phyloP scores from a whole-genome alignment of 164 flowering plant species.

The Kalanchoe fedtschenkoi region DNA sequence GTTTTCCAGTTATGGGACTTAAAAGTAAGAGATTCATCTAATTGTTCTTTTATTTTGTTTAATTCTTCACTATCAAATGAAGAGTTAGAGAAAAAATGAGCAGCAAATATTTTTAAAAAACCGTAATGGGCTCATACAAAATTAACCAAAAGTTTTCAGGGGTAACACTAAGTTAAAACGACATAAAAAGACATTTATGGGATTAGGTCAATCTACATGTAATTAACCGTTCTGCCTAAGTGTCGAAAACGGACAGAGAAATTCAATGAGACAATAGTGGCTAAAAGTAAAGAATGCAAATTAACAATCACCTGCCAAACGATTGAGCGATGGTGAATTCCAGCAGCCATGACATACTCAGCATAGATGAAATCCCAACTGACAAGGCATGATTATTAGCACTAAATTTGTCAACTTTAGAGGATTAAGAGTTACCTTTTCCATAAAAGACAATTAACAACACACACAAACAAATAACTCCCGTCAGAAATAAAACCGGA shows the following conservation, averaged over 20 bases:
- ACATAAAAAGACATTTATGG: not conserved
- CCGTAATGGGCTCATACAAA: not conserved
- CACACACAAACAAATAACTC: too few relatives aligned
- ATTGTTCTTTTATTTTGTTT: not conserved
- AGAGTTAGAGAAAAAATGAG: not conserved
- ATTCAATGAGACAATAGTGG: not conserved
- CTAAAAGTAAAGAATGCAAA: not conserved
- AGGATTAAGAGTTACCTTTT: not conserved
- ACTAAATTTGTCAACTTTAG: not conserved
- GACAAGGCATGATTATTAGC: slow-evolving; percentile 2
- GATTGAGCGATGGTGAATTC: slow-evolving; percentile 69
- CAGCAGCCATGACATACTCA: slow-evolving; percentile 96
- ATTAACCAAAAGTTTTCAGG: not conserved
- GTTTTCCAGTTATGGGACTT: not conserved
- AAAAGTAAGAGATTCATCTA: not conserved
- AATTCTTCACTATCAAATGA: not conserved
- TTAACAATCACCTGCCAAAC: slow-evolving; percentile 68
- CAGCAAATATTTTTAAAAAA: not conserved
- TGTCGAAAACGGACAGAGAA: not conserved
- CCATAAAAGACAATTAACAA: not conserved
- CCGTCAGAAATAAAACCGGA: too few relatives aligned
- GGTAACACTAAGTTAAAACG: not conserved
- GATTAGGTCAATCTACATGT: not conserved
- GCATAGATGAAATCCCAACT: slow-evolving; percentile 99
- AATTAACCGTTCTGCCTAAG: not conserved